Evolutionary conservation across 2,329 filamentous ascomycete species (phyloP), one percentile per base, ranked within the genome.

Genomic region (Myriosclerotinia scirpicola): DNA sequence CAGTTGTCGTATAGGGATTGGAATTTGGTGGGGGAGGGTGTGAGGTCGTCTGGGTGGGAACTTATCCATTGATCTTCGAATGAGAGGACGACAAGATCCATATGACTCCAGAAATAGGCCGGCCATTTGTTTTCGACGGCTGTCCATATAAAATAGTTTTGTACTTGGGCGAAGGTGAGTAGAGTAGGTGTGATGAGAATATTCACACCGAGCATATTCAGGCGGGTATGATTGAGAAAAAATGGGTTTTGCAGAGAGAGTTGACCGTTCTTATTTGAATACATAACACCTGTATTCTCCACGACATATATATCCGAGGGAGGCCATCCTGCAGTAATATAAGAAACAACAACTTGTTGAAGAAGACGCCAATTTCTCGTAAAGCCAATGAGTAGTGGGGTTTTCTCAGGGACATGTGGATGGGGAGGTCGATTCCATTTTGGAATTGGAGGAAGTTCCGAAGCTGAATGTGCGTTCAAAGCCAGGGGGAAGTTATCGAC

Each of bases 251-350:
- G 81, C 0, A 83, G 76, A 0, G 79, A 79, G 4, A 87, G 77
- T 44, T 78, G 76, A 3, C 79, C 80, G 11, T 78, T 75, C n/a
- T 77, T 73, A 50, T 87, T 87, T 59, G 82, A 80, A 64, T 82
- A 76, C 73, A 85, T 83, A 17, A 81, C 81, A 7, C 84, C 84
- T 6, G 82, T 87, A 75, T 87, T 87, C 71, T 87, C 85, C 38
- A 87, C 76, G 2, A 87, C 81, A 69, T 83, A 83, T 67, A 87
- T 86, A 69, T 86, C 80, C 26, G 78, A 77, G 0, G 83, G 75
- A 1, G 84, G 85, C 84, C 85, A 87, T 59, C 85, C 85, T 3
- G 83, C 82, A 0, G 84, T 82, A 69, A 87, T 82, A 74, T 87
- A 87, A 14, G 79, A 82, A 12, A 85, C 79, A 1, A 87, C 81